A percentile compares a stretch with the other conserved stretches of the same genome.
Conservation (phyloP, 2,329 filamentous ascomycete genomes). For the Harringtonia aguacate region DNA sequence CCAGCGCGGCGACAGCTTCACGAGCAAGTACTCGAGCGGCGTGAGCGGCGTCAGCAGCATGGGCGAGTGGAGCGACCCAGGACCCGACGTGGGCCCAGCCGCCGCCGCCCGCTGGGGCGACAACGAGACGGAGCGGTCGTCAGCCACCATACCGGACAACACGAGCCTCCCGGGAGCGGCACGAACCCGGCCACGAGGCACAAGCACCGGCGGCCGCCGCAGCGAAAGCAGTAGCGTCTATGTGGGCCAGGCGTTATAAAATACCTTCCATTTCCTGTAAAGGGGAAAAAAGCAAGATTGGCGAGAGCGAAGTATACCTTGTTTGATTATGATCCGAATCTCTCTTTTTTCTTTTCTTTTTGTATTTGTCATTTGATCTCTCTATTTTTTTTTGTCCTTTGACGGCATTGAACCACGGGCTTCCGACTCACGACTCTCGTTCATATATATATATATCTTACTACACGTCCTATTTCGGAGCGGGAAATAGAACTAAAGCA, state of each 20-base stretch:
- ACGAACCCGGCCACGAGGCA: too few species aligned
- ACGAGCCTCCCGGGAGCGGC: too few species aligned
- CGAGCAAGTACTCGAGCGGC: slow-evolving; percentile 40
- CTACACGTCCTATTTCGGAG: too few species aligned
- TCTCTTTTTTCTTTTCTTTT: neutral
- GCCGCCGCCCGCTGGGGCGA: slow-evolving; percentile 20
- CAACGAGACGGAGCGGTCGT: slow-evolving; percentile 9
- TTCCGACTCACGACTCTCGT: too few species aligned
- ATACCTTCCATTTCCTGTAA: too few species aligned
- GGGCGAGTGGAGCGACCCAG: slow-evolving; percentile 41
- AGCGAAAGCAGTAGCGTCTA: slow-evolving; percentile 8
- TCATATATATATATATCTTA: too few species aligned
- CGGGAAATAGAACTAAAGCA: too few species aligned
- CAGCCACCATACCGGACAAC: too few species aligned
- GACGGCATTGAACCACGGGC: too few species aligned
- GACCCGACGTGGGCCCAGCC: slow-evolving; percentile 41
- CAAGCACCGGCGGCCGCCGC: too few species aligned
- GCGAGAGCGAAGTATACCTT: neutral
- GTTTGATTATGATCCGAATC: neutral
- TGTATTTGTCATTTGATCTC: neutral
- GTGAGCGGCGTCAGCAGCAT: slow-evolving; percentile 36
- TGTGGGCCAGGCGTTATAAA: slow-evolving; percentile 13
- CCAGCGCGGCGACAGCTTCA: slow-evolving; percentile 26
- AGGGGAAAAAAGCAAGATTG: neutral
- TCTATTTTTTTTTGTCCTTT: neutral